These are phyloP conservation scores for Venturia oleaginea DNA, from an alignment of 2,329 filamentous ascomycete genomes.

Conservation along the genomic window DNA sequence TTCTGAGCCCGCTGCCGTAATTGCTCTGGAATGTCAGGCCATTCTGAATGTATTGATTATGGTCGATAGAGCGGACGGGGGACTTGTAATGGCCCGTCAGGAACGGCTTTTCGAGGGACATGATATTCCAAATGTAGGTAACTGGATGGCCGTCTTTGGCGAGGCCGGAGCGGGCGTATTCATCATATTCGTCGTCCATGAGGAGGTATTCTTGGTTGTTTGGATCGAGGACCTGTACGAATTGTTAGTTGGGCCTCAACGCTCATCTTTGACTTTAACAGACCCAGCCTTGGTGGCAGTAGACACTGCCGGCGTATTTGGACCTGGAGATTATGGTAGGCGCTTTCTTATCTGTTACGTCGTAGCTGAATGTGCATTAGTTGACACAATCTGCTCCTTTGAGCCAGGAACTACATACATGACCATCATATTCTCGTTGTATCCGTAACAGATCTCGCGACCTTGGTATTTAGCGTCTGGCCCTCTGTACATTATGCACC, in stretches of 20 bases:
- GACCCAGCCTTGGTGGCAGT: slow-evolving; percentile 50
- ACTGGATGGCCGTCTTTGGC: slow-evolving; percentile 37
- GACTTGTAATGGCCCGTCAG: slow-evolving; percentile 37
- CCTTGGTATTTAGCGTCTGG: slow-evolving; percentile 40
- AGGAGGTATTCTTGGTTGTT: slow-evolving; percentile 37
- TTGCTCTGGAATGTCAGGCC: slow-evolving; percentile 41
- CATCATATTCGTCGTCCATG: slow-evolving; percentile 45
- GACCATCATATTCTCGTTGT: slow-evolving; percentile 44
- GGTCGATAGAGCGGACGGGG: slow-evolving; percentile 36
- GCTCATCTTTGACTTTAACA: neutral
- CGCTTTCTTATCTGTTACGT: slow-evolving; percentile 41
- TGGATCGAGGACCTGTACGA: slow-evolving; percentile 34
- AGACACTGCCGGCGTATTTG: slow-evolving; percentile 47
- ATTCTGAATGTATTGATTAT: slow-evolving; percentile 42
- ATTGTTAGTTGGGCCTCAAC: neutral
- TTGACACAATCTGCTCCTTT: too few relatives aligned
- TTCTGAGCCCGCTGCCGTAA: slow-evolving; percentile 39
- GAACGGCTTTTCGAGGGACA: slow-evolving; percentile 32
- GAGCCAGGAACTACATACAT: slow-evolving; percentile 21
- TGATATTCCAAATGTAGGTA: slow-evolving; percentile 43
- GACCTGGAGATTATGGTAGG: slow-evolving; percentile 43
- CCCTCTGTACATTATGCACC: slow-evolving; percentile 36
- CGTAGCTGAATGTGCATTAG: slow-evolving; percentile 25
- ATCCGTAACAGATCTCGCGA: slow-evolving; percentile 47
- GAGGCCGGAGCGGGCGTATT: slow-evolving; percentile 31